phyloP scores from a whole-genome alignment of 2,329 filamentous ascomycete genomes.

The Hortaea sp. region DNA sequence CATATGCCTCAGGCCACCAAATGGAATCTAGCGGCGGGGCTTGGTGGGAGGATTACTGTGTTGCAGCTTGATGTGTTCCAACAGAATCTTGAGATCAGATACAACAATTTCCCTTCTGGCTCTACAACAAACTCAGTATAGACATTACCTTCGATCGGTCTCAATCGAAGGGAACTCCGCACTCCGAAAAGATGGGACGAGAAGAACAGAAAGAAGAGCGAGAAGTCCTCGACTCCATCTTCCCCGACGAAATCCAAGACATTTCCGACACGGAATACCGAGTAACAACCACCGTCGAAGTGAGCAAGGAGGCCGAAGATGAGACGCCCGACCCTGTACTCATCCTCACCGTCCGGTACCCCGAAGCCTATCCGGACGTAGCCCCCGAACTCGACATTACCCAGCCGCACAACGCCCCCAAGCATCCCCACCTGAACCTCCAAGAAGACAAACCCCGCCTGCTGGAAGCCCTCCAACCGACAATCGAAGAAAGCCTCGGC shows the following conservation, averaged over 20 bases:
- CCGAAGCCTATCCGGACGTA: slow-evolving; percentile 82
- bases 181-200: slow-evolving; percentile 32
- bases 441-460: slow-evolving; percentile 68
- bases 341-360: slow-evolving; percentile 76
- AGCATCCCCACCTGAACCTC: slow-evolving; percentile 67
- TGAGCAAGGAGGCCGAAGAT: slow-evolving; percentile 48
- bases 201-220: slow-evolving; percentile 95
- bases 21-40: too few species aligned
- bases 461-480: slow-evolving; percentile 59
- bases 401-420: slow-evolving; percentile 57
- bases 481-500: slow-evolving; percentile 83
- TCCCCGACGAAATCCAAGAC: slow-evolving; percentile 95
- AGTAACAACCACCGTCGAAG: slow-evolving; percentile 75
- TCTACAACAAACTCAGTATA: too few species aligned
- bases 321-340: slow-evolving; percentile 47
- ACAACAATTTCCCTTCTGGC: too few species aligned
- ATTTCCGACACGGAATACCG: slow-evolving; percentile 83
- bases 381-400: slow-evolving; percentile 74
- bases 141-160: too few species aligned
- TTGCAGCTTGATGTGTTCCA: too few species aligned
- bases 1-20: too few species aligned
- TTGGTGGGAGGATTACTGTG: too few species aligned
- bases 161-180: background rate
- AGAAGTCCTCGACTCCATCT: slow-evolving; percentile 96
- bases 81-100: too few species aligned